Evolutionary conservation across 2,329 filamentous ascomycete genomes (phyloP).

Genomic region (Pseudogymnoascus sp.): DNA sequence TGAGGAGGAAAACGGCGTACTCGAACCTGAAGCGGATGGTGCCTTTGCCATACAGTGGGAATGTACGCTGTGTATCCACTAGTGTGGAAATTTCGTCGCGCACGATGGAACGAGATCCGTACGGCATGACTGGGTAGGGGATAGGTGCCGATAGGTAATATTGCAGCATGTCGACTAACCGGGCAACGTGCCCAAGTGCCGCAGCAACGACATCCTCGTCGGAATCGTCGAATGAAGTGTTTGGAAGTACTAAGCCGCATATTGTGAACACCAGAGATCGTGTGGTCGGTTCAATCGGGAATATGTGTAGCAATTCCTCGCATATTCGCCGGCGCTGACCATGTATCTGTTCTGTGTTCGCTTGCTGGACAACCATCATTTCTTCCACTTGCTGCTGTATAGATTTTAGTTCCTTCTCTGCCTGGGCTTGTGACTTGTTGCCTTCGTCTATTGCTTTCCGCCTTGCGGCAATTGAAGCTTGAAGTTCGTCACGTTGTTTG

Average conservation of each 20-base stretch:
- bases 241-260: constrained; percentile 67
- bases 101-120: constrained; percentile 67
- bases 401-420: constrained; percentile 52
- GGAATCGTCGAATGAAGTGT: constrained; percentile 63
- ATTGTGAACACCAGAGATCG: constrained; percentile 75
- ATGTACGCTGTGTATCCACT: constrained; percentile 47
- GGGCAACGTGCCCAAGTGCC: constrained; percentile 70
- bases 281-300: constrained; percentile 63
- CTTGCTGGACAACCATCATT: constrained; percentile 45
- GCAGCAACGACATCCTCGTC: constrained; percentile 69
- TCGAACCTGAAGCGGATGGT: constrained; percentile 83
- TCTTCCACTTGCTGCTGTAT: constrained; percentile 50
- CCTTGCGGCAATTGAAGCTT: constrained; percentile 55
- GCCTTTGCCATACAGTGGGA: constrained; percentile 69
- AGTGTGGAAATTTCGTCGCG: constrained; percentile 63
- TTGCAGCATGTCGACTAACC: constrained; percentile 66
- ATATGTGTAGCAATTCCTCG: constrained; percentile 71
- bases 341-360: constrained; percentile 57
- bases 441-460: constrained; percentile 60
- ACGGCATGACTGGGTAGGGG: constrained; percentile 68
- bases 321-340: constrained; percentile 86
- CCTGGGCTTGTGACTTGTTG: constrained; percentile 47
- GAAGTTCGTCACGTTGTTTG: constrained; percentile 58
- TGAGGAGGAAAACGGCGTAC: constrained; percentile 92
- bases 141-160: constrained; percentile 73